phyloP scores from a whole-genome alignment of 2,329 filamentous ascomycete species.

The Penicillium nordicum region DNA sequence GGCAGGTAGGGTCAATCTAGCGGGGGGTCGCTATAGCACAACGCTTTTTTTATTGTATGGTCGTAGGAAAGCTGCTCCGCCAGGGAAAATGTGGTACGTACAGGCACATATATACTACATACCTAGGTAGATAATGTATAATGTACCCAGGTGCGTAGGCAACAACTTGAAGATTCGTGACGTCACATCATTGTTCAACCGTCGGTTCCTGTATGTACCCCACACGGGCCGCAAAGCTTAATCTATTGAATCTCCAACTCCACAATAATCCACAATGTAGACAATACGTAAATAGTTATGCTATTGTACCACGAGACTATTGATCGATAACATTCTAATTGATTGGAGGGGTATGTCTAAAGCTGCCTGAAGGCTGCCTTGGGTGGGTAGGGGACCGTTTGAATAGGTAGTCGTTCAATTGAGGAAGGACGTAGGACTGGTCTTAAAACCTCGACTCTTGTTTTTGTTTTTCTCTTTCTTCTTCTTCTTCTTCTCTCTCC shows the following conservation, averaged over 20 bases:
- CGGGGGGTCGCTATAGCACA: too few relatives aligned
- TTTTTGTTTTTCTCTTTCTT: background rate
- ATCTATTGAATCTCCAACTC: background rate
- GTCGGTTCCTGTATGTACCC: background rate
- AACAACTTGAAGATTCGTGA: background rate
- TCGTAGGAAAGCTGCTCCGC: too few relatives aligned
- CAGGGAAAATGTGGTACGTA: too few relatives aligned
- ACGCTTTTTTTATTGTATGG: too few relatives aligned
- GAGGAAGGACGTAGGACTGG: background rate
- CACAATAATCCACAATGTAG: background rate
- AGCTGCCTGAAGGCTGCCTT: background rate
- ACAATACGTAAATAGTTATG: background rate
- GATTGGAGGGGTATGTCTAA: background rate
- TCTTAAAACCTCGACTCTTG: background rate
- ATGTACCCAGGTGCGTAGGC: too few relatives aligned
- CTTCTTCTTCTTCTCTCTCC: background rate
- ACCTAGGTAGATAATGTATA: too few relatives aligned
- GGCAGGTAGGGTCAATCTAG: too few relatives aligned
- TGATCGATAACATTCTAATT: background rate
- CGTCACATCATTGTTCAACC: background rate
- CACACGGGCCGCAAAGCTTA: conserved; percentile 11
- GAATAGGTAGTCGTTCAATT: background rate
- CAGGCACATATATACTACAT: too few relatives aligned
- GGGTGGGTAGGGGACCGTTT: background rate
- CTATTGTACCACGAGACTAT: background rate